phyloP scores from a whole-genome alignment of 306 rosid genomes.

The Coriaria nepalensis region DNA sequence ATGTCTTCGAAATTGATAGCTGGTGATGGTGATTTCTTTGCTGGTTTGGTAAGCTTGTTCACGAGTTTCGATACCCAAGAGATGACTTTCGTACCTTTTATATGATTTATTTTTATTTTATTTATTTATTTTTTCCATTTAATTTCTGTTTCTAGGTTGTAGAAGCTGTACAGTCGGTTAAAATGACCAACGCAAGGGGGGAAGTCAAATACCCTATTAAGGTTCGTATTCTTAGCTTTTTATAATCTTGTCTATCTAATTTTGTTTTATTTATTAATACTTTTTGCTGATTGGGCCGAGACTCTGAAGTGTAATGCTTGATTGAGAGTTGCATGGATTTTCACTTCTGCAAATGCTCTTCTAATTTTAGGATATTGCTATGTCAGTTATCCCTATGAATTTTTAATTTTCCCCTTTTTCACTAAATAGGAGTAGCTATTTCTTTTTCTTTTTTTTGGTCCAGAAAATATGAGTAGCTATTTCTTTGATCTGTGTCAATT shows the following conservation, averaged over 20 bases:
- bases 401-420: too few species aligned
- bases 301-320: too few species aligned
- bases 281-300: too few species aligned
- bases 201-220: conserved; percentile 89
- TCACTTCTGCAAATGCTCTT: too few species aligned
- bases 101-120: conserved; percentile 1
- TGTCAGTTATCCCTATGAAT: too few species aligned
- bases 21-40: conserved; percentile 89
- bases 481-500: too few species aligned
- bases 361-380: too few species aligned
- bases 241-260: not conserved
- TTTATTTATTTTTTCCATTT: conserved; percentile 4
- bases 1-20: conserved; percentile 98
- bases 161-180: conserved; percentile 83
- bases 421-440: too few species aligned
- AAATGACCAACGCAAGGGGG: conserved; percentile 89
- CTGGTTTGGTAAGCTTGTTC: conserved; percentile 54
- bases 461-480: too few species aligned
- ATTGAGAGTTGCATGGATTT: too few species aligned
- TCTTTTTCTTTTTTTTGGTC: too few species aligned
- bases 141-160: conserved; percentile 49
- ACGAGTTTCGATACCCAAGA: not conserved
- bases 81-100: not conserved
- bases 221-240: conserved; percentile 34
- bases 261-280: conserved; percentile 1